Conservation (phyloP, 148 eudicot species). For the Persicaria tinctoria region DNA sequence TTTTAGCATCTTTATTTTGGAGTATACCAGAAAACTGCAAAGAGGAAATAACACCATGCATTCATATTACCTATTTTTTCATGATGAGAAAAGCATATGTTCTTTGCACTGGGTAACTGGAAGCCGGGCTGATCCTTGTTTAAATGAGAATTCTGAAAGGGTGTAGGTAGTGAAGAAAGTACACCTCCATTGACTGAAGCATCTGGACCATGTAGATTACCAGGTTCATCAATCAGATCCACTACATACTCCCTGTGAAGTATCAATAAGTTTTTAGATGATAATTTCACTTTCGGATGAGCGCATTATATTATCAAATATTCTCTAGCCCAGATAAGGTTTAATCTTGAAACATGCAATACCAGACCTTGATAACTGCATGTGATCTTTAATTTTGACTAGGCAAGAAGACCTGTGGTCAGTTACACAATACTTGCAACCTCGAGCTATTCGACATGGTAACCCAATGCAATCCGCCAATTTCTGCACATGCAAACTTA, state of each 20-base stretch:
- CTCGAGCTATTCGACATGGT: conserved; percentile 97
- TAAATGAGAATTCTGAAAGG: conserved; percentile 58
- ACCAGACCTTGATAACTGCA: conserved; percentile 52
- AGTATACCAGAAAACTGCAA: not conserved
- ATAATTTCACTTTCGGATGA: not conserved
- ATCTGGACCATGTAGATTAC: conserved; percentile 67
- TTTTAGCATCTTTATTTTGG: not conserved
- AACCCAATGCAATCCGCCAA: conserved; percentile 86
- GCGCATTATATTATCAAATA: not conserved
- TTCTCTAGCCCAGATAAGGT: not conserved
- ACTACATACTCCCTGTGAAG: conserved; percentile 84
- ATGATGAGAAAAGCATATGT: not conserved
- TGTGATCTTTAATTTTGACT: conserved; percentile 69
- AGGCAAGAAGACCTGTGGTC: conserved; percentile 88
- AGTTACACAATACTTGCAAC: conserved; percentile 79
- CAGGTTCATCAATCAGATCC: conserved; percentile 89
- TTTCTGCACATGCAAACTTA: conserved; percentile 37
- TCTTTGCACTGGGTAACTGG: not conserved
- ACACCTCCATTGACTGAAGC: conserved; percentile 70
- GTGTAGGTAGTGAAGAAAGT: conserved; percentile 62
- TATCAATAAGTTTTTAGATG: not conserved
- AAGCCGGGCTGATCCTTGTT: conserved; percentile 22
- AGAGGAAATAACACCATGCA: not conserved
- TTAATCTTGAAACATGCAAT: not conserved
- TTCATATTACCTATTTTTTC: not conserved